These are phyloP conservation scores for Cytospora mali DNA, from an alignment of 2,329 filamentous ascomycete genomes.

Conservation along the genomic window DNA sequence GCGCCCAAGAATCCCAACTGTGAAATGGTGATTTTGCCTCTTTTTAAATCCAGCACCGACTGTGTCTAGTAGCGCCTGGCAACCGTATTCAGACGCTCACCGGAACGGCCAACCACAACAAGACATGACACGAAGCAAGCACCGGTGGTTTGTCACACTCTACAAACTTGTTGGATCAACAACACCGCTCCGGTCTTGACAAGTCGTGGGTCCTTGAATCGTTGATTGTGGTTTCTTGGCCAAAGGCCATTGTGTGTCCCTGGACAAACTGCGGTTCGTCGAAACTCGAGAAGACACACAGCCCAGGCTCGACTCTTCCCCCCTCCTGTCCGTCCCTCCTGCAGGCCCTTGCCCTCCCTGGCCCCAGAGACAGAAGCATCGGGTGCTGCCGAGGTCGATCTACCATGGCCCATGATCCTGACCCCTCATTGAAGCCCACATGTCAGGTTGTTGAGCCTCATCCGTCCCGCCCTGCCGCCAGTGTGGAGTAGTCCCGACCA, in stretches of 20 bases:
- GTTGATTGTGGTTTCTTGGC: background rate
- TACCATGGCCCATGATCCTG: constrained; percentile 21
- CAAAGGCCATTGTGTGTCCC: background rate
- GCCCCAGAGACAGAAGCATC: constrained; percentile 10
- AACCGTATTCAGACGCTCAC: background rate
- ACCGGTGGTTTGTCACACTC: background rate
- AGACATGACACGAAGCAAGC: background rate
- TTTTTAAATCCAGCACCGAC: background rate
- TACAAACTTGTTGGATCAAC: background rate
- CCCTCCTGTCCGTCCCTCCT: background rate
- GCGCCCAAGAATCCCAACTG: background rate
- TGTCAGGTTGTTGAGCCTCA: constrained; percentile 27
- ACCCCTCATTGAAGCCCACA: constrained; percentile 21
- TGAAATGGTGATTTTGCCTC: background rate
- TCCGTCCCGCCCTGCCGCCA: constrained; percentile 27
- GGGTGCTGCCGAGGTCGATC: constrained; percentile 25
- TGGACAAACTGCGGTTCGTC: background rate
- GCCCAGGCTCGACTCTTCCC: constrained; percentile 6
- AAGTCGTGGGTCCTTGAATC: background rate
- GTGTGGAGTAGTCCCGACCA: constrained; percentile 30
- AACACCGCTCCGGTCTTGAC: background rate
- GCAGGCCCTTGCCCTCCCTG: background rate
- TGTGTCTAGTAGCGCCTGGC: background rate
- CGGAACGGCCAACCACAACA: background rate
- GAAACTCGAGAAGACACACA: background rate